Evolutionary conservation across 164 flowering plant genomes (phyloP), one percentile per base, ranked within the genome.

Genomic region (Tinospora cordifolia): DNA sequence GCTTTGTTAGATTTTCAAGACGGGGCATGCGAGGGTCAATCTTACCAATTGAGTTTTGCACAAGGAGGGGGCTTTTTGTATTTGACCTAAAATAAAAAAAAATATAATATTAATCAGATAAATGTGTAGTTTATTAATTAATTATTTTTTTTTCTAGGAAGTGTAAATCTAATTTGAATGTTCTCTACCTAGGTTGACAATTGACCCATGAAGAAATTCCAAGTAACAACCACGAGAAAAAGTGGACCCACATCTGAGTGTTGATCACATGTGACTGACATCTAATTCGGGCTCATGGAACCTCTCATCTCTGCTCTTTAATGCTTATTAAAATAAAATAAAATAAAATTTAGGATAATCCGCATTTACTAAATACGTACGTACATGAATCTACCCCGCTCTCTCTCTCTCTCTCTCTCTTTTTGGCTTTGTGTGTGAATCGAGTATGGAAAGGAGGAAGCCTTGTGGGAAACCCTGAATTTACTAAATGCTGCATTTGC

Each of bases 401-500:
- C 58, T 51, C n/a, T 51, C 39, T n/a, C n/a, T n/a, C n/a, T n/a
- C n/a, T n/a, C n/a, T n/a, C n/a, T n/a, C n/a, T n/a, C n/a, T n/a
- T n/a, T n/a, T n/a, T n/a, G n/a, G n/a, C n/a, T n/a, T n/a, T n/a
- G n/a, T n/a, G n/a, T n/a, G n/a, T n/a, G n/a, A n/a, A 63, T 63
- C 11, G 30, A 27, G 63, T 6, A 9, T 27, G 4, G 66, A 17
- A 63, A 27, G 66, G 66, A 26, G 40, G 39, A 34, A 13, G 39
- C 15, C 39, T 25, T 27, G 66, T 63, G 66, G 34, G 36, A 63
- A 38, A 11, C 14, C n/a, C 39, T 63, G 15, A 34, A 34, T 63
- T 41, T n/a, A n/a, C 66, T 26, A 26, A 63, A 63, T 63, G 66
- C 38, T 36, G 17, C 66, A 54, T 30, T 44, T 5, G 54, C 68